These are phyloP conservation scores for Cucumis sativus DNA, from an alignment of 306 rosid species.

Conservation along the genomic window DNA sequence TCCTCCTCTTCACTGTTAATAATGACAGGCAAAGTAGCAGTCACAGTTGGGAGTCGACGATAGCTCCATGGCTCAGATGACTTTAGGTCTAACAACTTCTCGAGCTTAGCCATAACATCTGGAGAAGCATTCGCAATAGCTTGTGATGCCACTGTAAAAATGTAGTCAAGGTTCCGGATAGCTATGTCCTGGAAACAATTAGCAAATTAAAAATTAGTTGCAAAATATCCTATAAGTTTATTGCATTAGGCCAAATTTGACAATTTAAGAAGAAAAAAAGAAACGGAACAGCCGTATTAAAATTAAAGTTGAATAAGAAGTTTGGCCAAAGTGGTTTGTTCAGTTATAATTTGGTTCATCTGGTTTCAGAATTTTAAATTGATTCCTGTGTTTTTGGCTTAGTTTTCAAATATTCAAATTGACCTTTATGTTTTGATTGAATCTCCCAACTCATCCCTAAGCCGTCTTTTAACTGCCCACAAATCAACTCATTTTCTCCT, in stretches of 20 bases:
- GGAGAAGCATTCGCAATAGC: slow-evolving; percentile 50
- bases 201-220: neutral
- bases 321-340: neutral
- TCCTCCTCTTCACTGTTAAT: slow-evolving; percentile 80
- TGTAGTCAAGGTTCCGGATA: slow-evolving; percentile 75
- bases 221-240: neutral
- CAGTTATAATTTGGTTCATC: neutral
- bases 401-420: neutral
- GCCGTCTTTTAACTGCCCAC: neutral
- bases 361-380: neutral
- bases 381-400: neutral
- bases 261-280: neutral
- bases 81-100: slow-evolving; percentile 52
- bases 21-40: slow-evolving; percentile 79
- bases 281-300: neutral
- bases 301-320: neutral
- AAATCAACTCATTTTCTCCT: neutral
- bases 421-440: neutral
- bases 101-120: slow-evolving; percentile 69
- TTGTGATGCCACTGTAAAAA: slow-evolving; percentile 59
- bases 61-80: slow-evolving; percentile 89
- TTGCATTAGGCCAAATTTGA: neutral
- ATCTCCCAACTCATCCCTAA: neutral
- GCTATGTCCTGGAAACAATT: slow-evolving; percentile 59
- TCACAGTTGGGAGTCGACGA: slow-evolving; percentile 76